These are phyloP conservation scores for Backusella australiensis DNA, from an alignment of 192 early-diverging fungal genomes.

Conservation along the genomic window DNA sequence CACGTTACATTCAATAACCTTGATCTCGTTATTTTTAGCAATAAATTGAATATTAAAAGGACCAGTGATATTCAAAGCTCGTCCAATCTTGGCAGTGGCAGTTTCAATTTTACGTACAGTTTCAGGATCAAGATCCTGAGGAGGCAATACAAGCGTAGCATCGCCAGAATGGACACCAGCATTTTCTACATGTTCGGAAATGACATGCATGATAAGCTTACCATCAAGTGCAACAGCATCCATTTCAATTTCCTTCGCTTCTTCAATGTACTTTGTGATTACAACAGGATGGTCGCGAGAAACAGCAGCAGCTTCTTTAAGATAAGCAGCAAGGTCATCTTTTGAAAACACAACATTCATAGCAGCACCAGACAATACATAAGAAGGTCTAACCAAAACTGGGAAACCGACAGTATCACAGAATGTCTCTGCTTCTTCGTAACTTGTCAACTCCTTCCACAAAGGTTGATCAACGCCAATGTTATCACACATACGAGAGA, in stretches of 20 bases:
- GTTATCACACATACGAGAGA: conserved; percentile 94
- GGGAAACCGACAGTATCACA: conserved; percentile 90
- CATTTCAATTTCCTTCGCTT: conserved; percentile 98
- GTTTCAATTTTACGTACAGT: conserved; percentile 91
- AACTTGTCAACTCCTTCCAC: conserved; percentile 95
- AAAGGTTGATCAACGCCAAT: conserved; percentile 96
- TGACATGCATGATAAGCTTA: conserved; percentile 89
- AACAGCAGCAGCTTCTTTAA: conserved; percentile 88
- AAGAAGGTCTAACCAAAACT: conserved; percentile 96
- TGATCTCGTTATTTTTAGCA: conserved; percentile 99
- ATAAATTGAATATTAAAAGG: conserved; percentile 99
- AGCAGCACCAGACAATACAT: conserved; percentile 97
- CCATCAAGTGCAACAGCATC: conserved; percentile 97
- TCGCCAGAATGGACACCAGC: conserved; percentile 99
- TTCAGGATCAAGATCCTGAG: conserved; percentile 92
- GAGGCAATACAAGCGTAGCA: conserved; percentile 92
- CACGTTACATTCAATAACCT: conserved; percentile 99
- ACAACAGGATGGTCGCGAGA: conserved; percentile 95
- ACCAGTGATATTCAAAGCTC: conserved; percentile 94
- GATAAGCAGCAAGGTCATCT: conserved; percentile 81
- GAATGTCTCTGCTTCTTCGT: conserved; percentile 83
- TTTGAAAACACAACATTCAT: conserved; percentile 94
- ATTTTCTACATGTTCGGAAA: conserved; percentile 99
- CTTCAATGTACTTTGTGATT: conserved; percentile 97
- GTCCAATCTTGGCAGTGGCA: conserved; percentile 89